Evolutionary conservation across 2,329 filamentous ascomycete species (phyloP), one percentile per base, ranked within the genome.

Genomic region (Nigrospora sphaerica): DNA sequence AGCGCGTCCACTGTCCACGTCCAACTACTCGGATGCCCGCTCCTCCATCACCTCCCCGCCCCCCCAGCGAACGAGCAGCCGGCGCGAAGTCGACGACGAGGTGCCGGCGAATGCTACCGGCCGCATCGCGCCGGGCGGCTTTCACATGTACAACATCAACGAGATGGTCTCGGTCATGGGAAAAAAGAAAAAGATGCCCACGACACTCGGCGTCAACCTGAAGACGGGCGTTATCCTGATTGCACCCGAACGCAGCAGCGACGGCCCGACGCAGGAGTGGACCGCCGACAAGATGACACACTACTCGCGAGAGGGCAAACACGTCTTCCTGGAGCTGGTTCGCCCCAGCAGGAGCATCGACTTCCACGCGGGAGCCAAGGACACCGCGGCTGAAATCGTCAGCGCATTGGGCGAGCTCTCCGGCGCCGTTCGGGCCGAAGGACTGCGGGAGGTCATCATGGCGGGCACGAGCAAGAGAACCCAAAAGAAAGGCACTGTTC

Each of bases 121-220:
- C 34, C 63, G 64, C n/a, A 63, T 71, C 31, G 83, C 85, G 2
- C 87, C 88, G 6, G 87, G 88, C 16, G 88, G 88, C 2, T 97
- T 91, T 61, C 91, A 95, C 61, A 75, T 97, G 65, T 97, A 96
- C 69, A 96, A 95, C 58, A 91, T 97, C 58, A 95, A 91, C 62
- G 92, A 97, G 68, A 95, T 95, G 86, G 81, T 95, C 5, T 92
- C 90, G n/a, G 82, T 93, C 39, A 91, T 95, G 81, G 92, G 92
- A 47, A 95, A 95, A 72, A 86, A 88, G 59, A 95, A 95, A 74
- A 97, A 97, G 71, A 93, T 96, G 88, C 90, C 92, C 1, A 95
- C 90, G n/a, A 95, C 88, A 0, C 68, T 97, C 34, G 92, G 92
- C n/a, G 85, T 97, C 60, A 96, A 97, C 62, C 74, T 93, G 46